Evolutionary conservation across 768 basidiomycete genomes (phyloP), one percentile per base, ranked within the genome.

Genomic region (Suillus cothurnatus): DNA sequence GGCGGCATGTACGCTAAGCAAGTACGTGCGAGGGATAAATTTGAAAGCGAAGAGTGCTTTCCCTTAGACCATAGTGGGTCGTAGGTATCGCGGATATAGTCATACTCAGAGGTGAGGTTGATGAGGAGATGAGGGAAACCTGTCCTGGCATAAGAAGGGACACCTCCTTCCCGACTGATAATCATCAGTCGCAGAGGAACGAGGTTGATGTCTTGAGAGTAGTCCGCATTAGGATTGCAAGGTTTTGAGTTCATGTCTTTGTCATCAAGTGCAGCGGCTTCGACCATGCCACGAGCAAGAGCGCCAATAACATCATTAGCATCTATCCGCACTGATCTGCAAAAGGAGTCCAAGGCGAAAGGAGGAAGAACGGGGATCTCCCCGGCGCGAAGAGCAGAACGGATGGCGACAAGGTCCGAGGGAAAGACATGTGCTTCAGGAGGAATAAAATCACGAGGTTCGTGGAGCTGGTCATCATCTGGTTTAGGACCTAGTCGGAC

Each of bases 291-390:
- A 58, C 90, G 87, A 36, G 92, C 89, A 26, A 99, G 84, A 7
- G 95, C 95, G 8, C 88, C 89, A 56, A 99, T 84, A 49, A 97
- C 90, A 76, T 94, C 90, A 78, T 99, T 92, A 28, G 94, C 87
- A 66, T 92, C 88, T 53, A 97, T 84, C 63, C 95, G 89, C 32
- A 91, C 86, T 15, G 94, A 92, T 61, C 93, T 88, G 73, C 92
- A 95, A 72, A 89, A 91, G 0, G 93, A 93, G 75, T 99, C 95
- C 41, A 98, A 83, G 2, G 95, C 95, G 62, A 99, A 88, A 3
- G 97, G 96, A 19, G 95, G 84, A 55, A 99, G 87, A 28, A 99
- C 95, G 7, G 97, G 97, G 62, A 99, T 98, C 79, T 99, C 97
- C 17, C 97, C 95, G 3, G 94, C 89, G 62, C 88, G 87, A 68